Evolutionary conservation across 352 stramenopile genomes (phyloP), one percentile per base, ranked within the genome.

Genomic region (Thraustochytrium striatum): DNA sequence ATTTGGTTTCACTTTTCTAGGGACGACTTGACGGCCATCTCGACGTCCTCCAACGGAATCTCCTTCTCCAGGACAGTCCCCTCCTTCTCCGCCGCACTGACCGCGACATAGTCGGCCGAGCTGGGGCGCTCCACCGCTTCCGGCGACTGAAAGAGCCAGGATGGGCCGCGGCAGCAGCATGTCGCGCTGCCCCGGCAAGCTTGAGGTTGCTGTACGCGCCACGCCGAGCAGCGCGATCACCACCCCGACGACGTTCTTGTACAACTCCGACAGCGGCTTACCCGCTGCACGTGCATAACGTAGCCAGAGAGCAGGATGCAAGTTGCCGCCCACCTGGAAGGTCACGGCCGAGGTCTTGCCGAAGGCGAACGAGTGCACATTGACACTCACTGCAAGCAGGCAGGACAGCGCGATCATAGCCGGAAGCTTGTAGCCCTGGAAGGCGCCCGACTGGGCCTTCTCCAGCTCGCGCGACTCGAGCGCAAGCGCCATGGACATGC

Each of bases 311-410:
- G 30, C 7, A 75, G 52, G 68, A 75, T 75, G 65, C 65, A 75
- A 7, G 65, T 75, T 41, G 11, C 65, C 65, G 8, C 58, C 65
- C 0, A 75, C 65, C 50, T 75, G 65, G 3, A 75, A 75, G 43
- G 65, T 75, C n/a, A 75, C 65, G 21, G 65, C 65, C 35, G 65
- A 75, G 16, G 65, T 75, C 50, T 75, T 75, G 35, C 65, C 65
- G 43, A 75, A 32, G 5, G 65, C 65, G 36, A 75, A 75, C 0
- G 65, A 75, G 65, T 75, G 65, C 35, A 75, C 65, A 30, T 75
- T 75, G 11, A 75, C 65, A 30, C 44, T 62, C 19, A 75, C 65
- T 7, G 65, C 65, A 3, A 75, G 65, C 32, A 75, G 35, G 36
- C 65, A 75, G n/a, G 65, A 75, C 25, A 75, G 16, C 16, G 68